Base-by-base conservation (phyloP, 106 monocot species). In the Acanthochlamys bracteata region DNA sequence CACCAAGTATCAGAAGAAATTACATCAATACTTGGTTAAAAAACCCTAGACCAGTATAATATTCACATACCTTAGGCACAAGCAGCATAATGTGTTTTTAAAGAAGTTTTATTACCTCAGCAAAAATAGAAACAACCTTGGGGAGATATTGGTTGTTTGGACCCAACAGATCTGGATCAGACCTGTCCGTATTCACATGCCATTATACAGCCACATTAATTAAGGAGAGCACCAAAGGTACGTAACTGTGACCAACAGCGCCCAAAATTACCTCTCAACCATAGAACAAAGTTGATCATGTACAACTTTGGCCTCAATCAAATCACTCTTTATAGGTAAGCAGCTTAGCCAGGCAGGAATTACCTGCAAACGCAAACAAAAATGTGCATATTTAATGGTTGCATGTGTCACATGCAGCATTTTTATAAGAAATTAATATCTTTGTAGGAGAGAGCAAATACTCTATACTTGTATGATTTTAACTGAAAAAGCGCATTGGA, bases 271-370 rank as follows among this genome's bases (percentile, higher is more conserved):
- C 95, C 90, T 87, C 68, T 95, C 95, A 25, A 90, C 84, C 90
- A 95, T 90, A 13, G 84, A 74, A 73, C 86, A 90, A 25, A 95
- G 87, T 41, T 84, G 95, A 25, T 90, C 87, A 68, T 95, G 95
- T 21, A 95, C 95, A 66, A 96, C 63, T 75, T 90, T 96, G 67
- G 95, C 95, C 64, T 96, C 95, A 70, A 96, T 84, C 63, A 90
- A 42, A 76, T 95, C 95, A 57, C 74, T 69, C 66, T 80, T 90
- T 57, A 95, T 84, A 11, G 95, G 95, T 71, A 95, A 76, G 70
- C 90, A 90, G 68, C 76, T 78, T 45, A 95, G 64, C 95, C 95
- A 95, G 64, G 79, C 86, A 62, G 95, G 90, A 80, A 95, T 53
- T 54, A 95, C 70, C 95, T 95, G 74, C 45, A 55, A 64, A 33